Base-by-base conservation (phyloP, 805 yeast species). In the Candida koratica region DNA sequence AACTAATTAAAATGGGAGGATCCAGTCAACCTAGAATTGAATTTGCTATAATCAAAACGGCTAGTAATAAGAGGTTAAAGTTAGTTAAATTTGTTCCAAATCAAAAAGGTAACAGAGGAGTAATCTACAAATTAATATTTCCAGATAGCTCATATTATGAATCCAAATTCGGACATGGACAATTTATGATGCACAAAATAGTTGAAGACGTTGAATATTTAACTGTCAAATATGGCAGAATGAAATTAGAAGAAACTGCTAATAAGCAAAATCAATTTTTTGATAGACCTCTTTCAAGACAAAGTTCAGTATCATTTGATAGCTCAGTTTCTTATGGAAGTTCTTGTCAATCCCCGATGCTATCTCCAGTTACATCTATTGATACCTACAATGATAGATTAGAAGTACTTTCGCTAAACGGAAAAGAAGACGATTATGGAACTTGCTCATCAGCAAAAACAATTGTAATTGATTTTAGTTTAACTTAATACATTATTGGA, bases 141-240 rank as follows among this genome's bases (percentile, higher is more conserved):
- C 31, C 32, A 10, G 41, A 37, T 25, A 28, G 25, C 16, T 25
- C 36, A n/a, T 37, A 31, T 26, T 37, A 25, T 30, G 34, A 35
- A 17, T 17, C 12, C 4, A 32, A 12, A 17, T 17, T n/a, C 14
- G 25, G 25, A 3, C 17, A 12, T 29, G 32, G 25, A 4, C 18
- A 13, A 10, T 29, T 29, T 18, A 19, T 29, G 25, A 4, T 9
- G 7, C 25, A 29, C 20, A 29, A 19, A 10, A n/a, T 18, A 8
- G n/a, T 29, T n/a, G 9, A n/a, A 3, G 9, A 12, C 6, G 14
- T 29, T n/a, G 25, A 29, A 12, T 17, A 29, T 11, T 29, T 29
- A 12, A 12, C 17, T 29, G 10, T 9, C 4, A 20, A 17, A n/a
- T 29, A 29, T 9, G 14, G 14, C 9, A 19, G 17, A 4, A 12